Percentiles rank a stretch among this genome's conserved stretches.
Evolutionary conservation across 208 protist species (phyloP).

Genomic region (Acanthamoeba polyphaga): DNA sequence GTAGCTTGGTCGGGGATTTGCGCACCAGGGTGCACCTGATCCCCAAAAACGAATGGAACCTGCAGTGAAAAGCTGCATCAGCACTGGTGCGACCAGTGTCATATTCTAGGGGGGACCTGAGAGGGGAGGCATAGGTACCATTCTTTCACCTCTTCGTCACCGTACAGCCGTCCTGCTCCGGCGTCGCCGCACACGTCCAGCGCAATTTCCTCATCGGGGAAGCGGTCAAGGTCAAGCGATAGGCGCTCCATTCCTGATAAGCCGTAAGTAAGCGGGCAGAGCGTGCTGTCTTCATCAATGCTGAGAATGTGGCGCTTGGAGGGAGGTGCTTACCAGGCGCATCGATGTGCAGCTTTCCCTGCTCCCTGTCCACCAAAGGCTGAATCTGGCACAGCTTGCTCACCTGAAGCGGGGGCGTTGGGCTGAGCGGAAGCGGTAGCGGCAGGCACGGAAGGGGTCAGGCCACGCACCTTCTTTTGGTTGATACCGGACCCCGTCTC

Average conservation of each 20-base stretch:
- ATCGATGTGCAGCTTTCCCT: constrained; percentile 27
- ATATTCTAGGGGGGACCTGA: neutral
- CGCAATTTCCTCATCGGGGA: constrained; percentile 45
- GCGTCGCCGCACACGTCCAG: constrained; percentile 60
- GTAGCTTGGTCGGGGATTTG: constrained; percentile 26
- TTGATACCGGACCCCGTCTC: constrained; percentile 78
- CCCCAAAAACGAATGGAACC: constrained; percentile 7
- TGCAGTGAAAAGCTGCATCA: neutral
- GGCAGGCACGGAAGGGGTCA: neutral
- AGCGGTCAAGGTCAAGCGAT: neutral
- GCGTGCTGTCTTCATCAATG: neutral
- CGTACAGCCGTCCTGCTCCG: neutral
- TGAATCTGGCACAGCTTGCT: constrained; percentile 53
- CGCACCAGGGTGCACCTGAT: constrained; percentile 35
- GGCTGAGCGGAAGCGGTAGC: neutral
- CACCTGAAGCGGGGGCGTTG: neutral
- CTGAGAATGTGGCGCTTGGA: neutral
- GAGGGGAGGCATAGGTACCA: neutral
- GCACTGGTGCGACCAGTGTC: too few relatives aligned
- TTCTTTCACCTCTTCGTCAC: neutral
- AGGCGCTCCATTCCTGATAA: constrained; percentile 7
- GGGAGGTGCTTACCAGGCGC: neutral
- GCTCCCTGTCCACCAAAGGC: neutral
- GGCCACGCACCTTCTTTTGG: constrained; percentile 78
- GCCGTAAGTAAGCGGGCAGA: neutral